phyloP scores from a whole-genome alignment of 2,329 filamentous ascomycete genomes.

The Sclerotinia glacialis region DNA sequence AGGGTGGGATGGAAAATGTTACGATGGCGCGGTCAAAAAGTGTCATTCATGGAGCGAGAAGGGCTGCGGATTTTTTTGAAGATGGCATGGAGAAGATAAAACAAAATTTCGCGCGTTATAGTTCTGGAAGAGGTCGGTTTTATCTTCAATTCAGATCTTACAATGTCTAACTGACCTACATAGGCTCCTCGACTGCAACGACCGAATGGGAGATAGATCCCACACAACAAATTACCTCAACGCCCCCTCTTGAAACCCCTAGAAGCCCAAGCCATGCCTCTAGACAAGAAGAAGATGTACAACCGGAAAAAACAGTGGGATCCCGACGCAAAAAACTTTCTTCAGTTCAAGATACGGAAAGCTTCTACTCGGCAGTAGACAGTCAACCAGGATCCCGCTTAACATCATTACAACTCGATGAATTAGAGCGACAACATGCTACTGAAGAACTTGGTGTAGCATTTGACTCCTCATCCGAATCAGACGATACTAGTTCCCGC shows the following conservation, averaged over 20 bases:
- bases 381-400: background rate
- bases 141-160: background rate
- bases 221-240: background rate
- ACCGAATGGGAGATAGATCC: background rate
- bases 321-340: background rate
- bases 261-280: background rate
- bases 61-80: conserved; percentile 28
- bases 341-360: conserved; percentile 11
- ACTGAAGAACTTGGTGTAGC: conserved; percentile 23
- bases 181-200: conserved; percentile 1
- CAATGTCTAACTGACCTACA: background rate
- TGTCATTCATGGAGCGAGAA: conserved; percentile 33
- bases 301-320: background rate
- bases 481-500: conserved; percentile 24
- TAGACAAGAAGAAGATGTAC: background rate
- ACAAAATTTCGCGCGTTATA: conserved; percentile 25
- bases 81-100: conserved; percentile 32
- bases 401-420: conserved; percentile 24
- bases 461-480: conserved; percentile 28
- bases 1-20: conserved; percentile 37
- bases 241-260: background rate
- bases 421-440: conserved; percentile 21
- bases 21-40: conserved; percentile 36
- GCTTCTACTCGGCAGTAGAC: conserved; percentile 4
- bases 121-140: conserved; percentile 18